Evolutionary conservation across 2,329 filamentous ascomycete genomes (phyloP).

Genomic region (Alternaria sp.): DNA sequence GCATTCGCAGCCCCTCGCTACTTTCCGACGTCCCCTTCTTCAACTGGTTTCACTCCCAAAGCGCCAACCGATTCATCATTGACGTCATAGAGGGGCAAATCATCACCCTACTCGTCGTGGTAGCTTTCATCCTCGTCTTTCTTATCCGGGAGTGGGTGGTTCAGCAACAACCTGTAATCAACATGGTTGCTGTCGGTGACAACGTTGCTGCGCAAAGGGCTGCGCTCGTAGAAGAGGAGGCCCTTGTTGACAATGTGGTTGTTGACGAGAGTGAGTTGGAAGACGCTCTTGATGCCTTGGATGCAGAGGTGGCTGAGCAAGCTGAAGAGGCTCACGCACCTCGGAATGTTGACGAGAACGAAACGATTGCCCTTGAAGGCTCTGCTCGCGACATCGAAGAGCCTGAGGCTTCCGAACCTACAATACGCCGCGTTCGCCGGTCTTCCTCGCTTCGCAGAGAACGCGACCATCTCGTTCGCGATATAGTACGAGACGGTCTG

Average conservation of each 20-base stretch:
- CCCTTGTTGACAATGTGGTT: slow-evolving; percentile 21
- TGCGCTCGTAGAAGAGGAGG: slow-evolving; percentile 40
- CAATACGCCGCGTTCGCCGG: slow-evolving; percentile 24
- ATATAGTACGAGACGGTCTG: slow-evolving; percentile 31
- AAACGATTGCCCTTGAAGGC: not conserved
- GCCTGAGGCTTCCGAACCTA: slow-evolving; percentile 15
- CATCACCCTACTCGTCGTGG: slow-evolving; percentile 88
- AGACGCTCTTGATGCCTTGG: slow-evolving; percentile 13
- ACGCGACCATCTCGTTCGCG: slow-evolving; percentile 26
- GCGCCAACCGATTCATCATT: slow-evolving; percentile 80
- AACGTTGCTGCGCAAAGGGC: slow-evolving; percentile 39
- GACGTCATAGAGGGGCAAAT: slow-evolving; percentile 90
- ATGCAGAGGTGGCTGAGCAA: slow-evolving; percentile 13
- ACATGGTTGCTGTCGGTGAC: slow-evolving; percentile 65
- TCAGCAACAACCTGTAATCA: slow-evolving; percentile 93
- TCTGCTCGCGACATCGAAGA: slow-evolving; percentile 1
- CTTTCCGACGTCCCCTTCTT: slow-evolving; percentile 68
- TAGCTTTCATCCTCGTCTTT: slow-evolving; percentile 96
- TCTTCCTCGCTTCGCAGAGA: slow-evolving; percentile 28
- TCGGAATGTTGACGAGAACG: slow-evolving; percentile 1
- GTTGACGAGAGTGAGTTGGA: slow-evolving; percentile 20
- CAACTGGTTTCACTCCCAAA: slow-evolving; percentile 63
- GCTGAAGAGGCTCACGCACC: slow-evolving; percentile 11
- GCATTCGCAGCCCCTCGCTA: slow-evolving; percentile 46
- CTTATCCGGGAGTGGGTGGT: slow-evolving; percentile 97